Evolutionary conservation across 2,329 filamentous ascomycete species (phyloP), one percentile per base, ranked within the genome.

Genomic region (Bipolaris victoriae): DNA sequence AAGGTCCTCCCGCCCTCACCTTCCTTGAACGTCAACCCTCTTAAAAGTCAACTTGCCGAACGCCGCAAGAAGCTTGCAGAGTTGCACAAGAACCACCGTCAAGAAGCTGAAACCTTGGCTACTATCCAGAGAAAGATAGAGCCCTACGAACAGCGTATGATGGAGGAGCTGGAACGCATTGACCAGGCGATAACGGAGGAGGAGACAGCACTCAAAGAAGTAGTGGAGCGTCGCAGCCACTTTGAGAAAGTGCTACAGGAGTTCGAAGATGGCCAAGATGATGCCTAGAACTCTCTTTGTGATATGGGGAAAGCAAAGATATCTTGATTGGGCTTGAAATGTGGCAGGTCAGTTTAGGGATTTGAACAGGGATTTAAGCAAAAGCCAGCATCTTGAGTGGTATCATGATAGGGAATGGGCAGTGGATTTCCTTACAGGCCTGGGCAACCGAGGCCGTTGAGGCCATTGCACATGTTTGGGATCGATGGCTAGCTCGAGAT

Each of bases 141-240:
- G 0, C 61, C 62, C 0, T 66, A 66, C 55, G 62, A 65, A 49
- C 46, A 63, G 36, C 52, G 60, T 7, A 65, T 69, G 52, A 49
- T 55, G 1, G 66, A 64, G 35, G 65, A 72, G 57, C 43, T 71
- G 13, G 65, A 70, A 11, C 56, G 57, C 9, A 18, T 73, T 7
- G 47, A 50, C 1, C 44, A 33, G 22, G 65, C 67, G 43, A 45
- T 66, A 36, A 57, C 66, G 7, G 62, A 68, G 2, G 65, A 70
- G 37, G 59, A 66, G 20, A 52, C 24, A 0, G 52, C 46, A 1
- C 58, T 52, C 18, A 50, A n/a, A 1, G 67, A 68, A 46, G 66
- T 70, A 2, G 50, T 62, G 4, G 26, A 64, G 31, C 61, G 61
- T 1, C 57, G 61, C 3, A 55, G 50, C 5, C 18, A 47, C 58